Conservation (phyloP, 2,329 filamentous ascomycete genomes). For the Pseudogymnoascus sp. region DNA sequence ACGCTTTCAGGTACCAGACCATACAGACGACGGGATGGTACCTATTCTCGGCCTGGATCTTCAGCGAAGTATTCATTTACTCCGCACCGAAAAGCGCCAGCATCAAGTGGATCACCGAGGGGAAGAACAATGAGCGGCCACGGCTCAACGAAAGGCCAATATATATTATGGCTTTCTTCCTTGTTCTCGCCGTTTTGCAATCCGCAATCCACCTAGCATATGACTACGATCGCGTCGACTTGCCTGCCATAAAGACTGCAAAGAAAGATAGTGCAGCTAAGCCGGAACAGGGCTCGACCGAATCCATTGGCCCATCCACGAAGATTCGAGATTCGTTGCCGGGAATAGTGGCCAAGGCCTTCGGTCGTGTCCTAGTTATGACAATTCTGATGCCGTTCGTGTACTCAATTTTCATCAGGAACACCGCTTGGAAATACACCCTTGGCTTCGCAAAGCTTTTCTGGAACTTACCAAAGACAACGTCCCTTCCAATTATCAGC, state of each 20-base stretch:
- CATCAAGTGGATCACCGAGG: slow-evolving; percentile 66
- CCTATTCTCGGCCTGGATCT: slow-evolving; percentile 67
- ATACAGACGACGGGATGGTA: slow-evolving; percentile 71
- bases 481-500: slow-evolving; percentile 51
- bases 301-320: slow-evolving; percentile 29
- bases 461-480: slow-evolving; percentile 67
- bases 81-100: slow-evolving; percentile 52
- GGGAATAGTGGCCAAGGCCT: slow-evolving; percentile 13
- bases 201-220: slow-evolving; percentile 60
- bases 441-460: slow-evolving; percentile 64
- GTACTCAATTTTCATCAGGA: slow-evolving; percentile 57
- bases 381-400: slow-evolving; percentile 43
- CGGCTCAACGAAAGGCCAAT: slow-evolving; percentile 80
- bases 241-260: slow-evolving; percentile 33
- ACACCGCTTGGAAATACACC: slow-evolving; percentile 59
- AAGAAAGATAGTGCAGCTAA: slow-evolving; percentile 18
- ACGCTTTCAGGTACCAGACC: slow-evolving; percentile 48
- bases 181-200: slow-evolving; percentile 63
- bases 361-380: slow-evolving; percentile 30
- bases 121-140: slow-evolving; percentile 62
- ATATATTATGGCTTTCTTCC: slow-evolving; percentile 66
- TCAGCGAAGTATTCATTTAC: slow-evolving; percentile 75
- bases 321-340: slow-evolving; percentile 28
- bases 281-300: slow-evolving; percentile 13
- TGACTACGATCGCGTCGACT: slow-evolving; percentile 58